Evolutionary conservation across 345 rosid genomes (phyloP), one percentile per base, ranked within the genome.

Genomic region (Citrus hindsii): DNA sequence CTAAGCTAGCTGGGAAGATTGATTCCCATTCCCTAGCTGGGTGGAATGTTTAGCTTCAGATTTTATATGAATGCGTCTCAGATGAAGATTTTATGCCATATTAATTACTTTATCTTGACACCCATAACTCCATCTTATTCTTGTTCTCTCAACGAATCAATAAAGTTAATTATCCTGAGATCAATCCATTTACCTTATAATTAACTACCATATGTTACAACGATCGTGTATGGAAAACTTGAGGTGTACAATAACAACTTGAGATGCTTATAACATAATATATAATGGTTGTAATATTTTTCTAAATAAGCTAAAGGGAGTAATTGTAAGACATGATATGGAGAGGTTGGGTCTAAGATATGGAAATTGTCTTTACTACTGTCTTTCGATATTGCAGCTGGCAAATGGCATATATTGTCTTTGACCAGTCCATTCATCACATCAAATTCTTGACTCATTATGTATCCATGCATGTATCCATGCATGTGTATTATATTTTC

Each of bases 371-470:
- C 81, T 77, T 48, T 13, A 62, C 64, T 61, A 10, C 40, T 16
- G 67, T 69, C 67, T 69, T 75, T 77, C 56, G 32, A 73, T 79
- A 53, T 59, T 62, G 62, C 38, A 46, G 77, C 70, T 63, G 62
- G 33, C 71, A 16, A 53, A 5, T 33, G 76, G 58, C 76, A 62
- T 71, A 35, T 61, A 66, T 59, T 80, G 85, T 73, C 85, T 71
- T 79, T 79, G 82, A 82, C 87, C 33, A 24, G 21, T 56, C 67
- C 74, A 22, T 21, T 19, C 18, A 28, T 51, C 68, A 32, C 24
- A 64, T 79, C 75, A 61, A 48, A 24, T 35, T 21, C 48, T 71
- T 79, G 75, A 79, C 80, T 56, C 67, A 27, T 35, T 4, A n/a
- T 10, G 35, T 72, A n/a, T 77, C 48, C 69, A 58, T 76, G 77